phyloP scores from a whole-genome alignment of 176 grass and related monocot genomes.

The Neostapfia colusana region DNA sequence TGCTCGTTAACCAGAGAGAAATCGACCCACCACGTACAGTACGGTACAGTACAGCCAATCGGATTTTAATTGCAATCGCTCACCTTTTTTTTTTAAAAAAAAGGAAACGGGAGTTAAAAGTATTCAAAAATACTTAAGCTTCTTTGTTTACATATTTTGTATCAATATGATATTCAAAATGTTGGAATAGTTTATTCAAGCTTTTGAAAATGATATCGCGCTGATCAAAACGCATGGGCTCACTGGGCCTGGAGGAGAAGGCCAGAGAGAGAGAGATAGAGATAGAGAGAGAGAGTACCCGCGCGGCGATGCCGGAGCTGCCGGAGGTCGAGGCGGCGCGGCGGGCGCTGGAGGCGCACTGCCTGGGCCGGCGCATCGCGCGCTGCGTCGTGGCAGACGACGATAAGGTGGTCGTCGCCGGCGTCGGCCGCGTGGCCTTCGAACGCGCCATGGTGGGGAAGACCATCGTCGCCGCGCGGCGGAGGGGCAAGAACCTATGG shows the following conservation, averaged over 20 bases:
- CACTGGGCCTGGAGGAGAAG: neutral
- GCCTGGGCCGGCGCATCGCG: constrained; percentile 66
- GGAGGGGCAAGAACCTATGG: constrained; percentile 91
- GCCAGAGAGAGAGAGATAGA: neutral
- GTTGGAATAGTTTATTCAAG: no score
- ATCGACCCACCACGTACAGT: no score
- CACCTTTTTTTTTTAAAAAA: no score
- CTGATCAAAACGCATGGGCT: neutral
- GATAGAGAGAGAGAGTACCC: neutral
- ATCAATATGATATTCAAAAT: no score
- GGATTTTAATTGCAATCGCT: neutral
- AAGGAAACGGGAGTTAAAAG: no score
- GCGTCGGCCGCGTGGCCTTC: constrained; percentile 41
- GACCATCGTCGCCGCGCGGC: constrained; percentile 63
- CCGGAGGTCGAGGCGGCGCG: constrained; percentile 91
- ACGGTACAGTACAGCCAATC: neutral
- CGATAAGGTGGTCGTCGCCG: constrained; percentile 57
- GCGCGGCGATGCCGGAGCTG: constrained; percentile 67
- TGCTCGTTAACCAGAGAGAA: neutral
- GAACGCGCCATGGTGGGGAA: constrained; percentile 62
- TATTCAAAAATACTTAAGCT: no score
- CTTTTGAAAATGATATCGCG: neutral
- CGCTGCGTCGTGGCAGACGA: constrained; percentile 68
- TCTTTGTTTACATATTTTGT: no score
- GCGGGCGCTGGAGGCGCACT: constrained; percentile 75